Base-by-base conservation (phyloP, 176 grass and related monocot species). In the Ananas comosus region DNA sequence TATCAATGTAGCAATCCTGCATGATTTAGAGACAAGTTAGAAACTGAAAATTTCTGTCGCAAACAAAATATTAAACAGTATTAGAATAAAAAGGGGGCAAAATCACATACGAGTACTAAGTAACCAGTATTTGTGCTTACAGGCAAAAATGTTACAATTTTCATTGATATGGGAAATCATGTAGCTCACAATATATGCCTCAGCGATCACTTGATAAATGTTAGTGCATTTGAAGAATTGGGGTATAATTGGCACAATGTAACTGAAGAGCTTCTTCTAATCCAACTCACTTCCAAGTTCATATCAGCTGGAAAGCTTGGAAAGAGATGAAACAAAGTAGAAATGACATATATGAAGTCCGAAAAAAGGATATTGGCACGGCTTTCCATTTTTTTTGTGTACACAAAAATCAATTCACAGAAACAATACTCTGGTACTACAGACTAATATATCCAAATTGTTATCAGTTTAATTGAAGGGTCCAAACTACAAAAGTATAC, bases 1-100 rank as follows among this genome's bases (percentile, higher is more conserved):
- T 93, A 82, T 99, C 94, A 70, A 99, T 91, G 74, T 91, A 99
- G 69, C 94, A 99, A 74, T 99, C 94, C 90, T 99, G 74, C 19
- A 83, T 47, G n/a, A 50, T 49, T 65, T 67, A 42, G 9, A 67
- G 3, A 66, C 16, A 13, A 33, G 64, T 16, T 14, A 67, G 54
- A 77, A 77, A 12, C 16, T 6, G 19, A 21, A 53, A 25, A 52
- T 52, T 53, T 10, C 9, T 51, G 18, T 13, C 13, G 13, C 23
- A 50, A 6, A 52, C 16, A 66, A 66, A 13, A 66, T 66, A 42
- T 6, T 42, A 42, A 42, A 42, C 33, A 42, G 33, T 42, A 7
- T 8, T 42, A 42, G 33, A 42, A 42, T 42, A 42, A 42, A 42
- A 42, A 42, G 33, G 4, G 33, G 33, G 33, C 4, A 42, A 42